Evolutionary conservation across 306 rosid species (phyloP), one percentile per base, ranked within the genome.

Genomic region (Albizia julibrissin): DNA sequence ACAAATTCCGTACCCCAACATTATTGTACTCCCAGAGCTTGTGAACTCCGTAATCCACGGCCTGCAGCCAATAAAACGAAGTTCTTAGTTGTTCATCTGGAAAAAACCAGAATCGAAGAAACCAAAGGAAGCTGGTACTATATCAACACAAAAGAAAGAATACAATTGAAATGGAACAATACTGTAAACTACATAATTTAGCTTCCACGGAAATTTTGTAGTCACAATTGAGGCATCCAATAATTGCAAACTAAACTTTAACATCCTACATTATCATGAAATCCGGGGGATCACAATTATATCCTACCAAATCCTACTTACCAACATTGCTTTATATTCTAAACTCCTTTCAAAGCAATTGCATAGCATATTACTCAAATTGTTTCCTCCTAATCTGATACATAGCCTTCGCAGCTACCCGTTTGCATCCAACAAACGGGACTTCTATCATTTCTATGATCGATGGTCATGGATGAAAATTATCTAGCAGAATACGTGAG

Each of bases 1-100:
- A 73, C 40, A 80, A 73, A 59, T 58, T 49, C 1, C 52, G 56
- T 88, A 92, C 97, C 94, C 97, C 97, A 75, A 92, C 86, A 76
- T 92, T 92, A 80, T 92, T 92, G 88, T 78, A 10, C 87, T 92
- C 97, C 94, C 94, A 92, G 56, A 92, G 89, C 84, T 85, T 88
- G 58, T 89, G 90, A 75, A 92, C 94, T 83, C 97, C 97, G 80
- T 90, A 90, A 89, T 90, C 97, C 72, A 92, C 94, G 22, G 88
- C 97, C 94, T 92, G 90, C 81, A 87, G 31, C 22, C 82, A 39
- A 54, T 2, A 56, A 54, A 50, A 54, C 59, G n/a, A 69, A 69
- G 44, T 62, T 52, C 76, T 18, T 2, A 39, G 31, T 54, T 11
- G 24, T 54, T 52, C 66, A 3, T 49, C 26, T n/a, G 14, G 24